Evolutionary conservation across 2,329 filamentous ascomycete genomes (phyloP), one percentile per base, ranked within the genome.

Genomic region (Calycina herbarum): DNA sequence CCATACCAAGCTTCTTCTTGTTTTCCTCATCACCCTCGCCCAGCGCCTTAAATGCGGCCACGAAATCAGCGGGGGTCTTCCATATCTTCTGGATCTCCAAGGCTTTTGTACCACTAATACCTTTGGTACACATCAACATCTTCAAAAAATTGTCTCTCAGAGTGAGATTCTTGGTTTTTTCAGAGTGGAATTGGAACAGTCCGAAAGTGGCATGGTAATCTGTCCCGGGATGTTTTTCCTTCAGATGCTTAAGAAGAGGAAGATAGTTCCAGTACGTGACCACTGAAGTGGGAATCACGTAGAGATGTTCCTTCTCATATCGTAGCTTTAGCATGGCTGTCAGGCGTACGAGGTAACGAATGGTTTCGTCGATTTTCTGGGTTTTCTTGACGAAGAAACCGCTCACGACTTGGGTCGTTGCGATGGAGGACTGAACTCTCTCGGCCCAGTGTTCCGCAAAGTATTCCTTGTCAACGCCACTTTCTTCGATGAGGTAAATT

Each of bases 51-150:
- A 86, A 93, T 0, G 90, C 91, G 72, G 88, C 85, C n/a, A 92
- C 79, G 61, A 95, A 86, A 0, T 86, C 86, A 66, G 85, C 81
- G 0, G 92, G 92, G 1, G 91, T 94, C 69, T 83, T 86, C 90
- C 91, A 95, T n/a, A 82, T 79, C 70, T 86, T 88, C 74, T 94
- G 91, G 13, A 95, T 92, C 77, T 92, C 91, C 5, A 94, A 77
- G 0, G 92, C 92, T 72, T 91, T 92, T 71, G 94, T 91, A 2
- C 89, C 90, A 0, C 89, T 91, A 13, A 95, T 81, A 1, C 90
- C 90, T 63, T 85, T 85, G 1, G 86, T 92, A 68, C 89, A 92
- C 91, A 95, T 93, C 59, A 95, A 82, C 91, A 95, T 94, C 77
- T 94, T 94, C 31, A 95, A 79, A 71, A 86, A 94, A 0, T 94